Percentiles rank a stretch among this genome's conserved stretches.
Evolutionary conservation across 2,329 filamentous ascomycete genomes (phyloP).

Genomic region (Pseudogymnoascus sp.): DNA sequence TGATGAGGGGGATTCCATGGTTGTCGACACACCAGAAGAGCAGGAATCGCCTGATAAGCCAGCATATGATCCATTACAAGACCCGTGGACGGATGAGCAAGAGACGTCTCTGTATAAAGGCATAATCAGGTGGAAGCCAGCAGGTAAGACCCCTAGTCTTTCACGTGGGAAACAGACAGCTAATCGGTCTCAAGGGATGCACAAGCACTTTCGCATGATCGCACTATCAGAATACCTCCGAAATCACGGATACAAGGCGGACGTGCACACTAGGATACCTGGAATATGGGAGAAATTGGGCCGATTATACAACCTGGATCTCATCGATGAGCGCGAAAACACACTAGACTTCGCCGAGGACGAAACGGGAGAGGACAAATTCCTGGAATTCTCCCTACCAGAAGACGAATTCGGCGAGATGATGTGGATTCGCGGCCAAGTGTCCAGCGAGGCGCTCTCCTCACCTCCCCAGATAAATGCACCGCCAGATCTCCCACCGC

Average conservation of each 20-base stretch:
- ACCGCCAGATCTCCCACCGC: slow-evolving; percentile 20
- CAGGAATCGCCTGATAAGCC: slow-evolving; percentile 31
- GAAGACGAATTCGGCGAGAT: slow-evolving; percentile 32
- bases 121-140: slow-evolving; percentile 93
- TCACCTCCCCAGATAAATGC: slow-evolving; percentile 27
- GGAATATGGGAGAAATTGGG: slow-evolving; percentile 87
- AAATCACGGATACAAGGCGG: slow-evolving; percentile 67
- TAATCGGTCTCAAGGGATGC: slow-evolving; percentile 57
- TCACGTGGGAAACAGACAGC: neutral
- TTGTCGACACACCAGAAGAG: slow-evolving; percentile 46
- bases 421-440: slow-evolving; percentile 27
- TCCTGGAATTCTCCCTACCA: slow-evolving; percentile 61
- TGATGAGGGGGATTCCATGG: slow-evolving; percentile 54
- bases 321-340: slow-evolving; percentile 79
- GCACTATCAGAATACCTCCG: slow-evolving; percentile 74
- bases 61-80: slow-evolving; percentile 49
- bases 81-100: slow-evolving; percentile 93
- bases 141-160: slow-evolving; percentile 52
- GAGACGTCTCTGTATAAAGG: slow-evolving; percentile 88
- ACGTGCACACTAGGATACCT: slow-evolving; percentile 78
- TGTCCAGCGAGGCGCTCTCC: slow-evolving; percentile 31
- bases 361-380: slow-evolving; percentile 48
- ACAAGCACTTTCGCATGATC: slow-evolving; percentile 90
- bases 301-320: slow-evolving; percentile 76
- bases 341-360: slow-evolving; percentile 40